Conservation (phyloP, 495 filamentous ascomycete species). For the Xylaria sp. region DNA sequence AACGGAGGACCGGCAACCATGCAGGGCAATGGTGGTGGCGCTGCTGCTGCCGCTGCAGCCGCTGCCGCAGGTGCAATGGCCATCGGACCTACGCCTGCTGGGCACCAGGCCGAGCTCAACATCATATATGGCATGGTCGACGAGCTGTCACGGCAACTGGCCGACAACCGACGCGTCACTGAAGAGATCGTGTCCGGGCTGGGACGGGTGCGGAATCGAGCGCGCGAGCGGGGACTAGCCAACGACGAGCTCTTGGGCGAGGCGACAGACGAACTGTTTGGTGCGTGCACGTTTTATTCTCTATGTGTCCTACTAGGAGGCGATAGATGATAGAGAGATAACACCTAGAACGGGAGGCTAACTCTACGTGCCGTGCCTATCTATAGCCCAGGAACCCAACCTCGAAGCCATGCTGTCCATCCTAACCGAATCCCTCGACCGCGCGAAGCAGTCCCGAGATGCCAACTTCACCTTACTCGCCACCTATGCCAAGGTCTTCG, state of each 20-base stretch:
- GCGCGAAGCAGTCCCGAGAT: conserved; percentile 56
- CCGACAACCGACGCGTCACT: conserved; percentile 78
- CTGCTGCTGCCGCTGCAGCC: conserved; percentile 51
- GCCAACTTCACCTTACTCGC: conserved; percentile 59
- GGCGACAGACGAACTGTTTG: conserved; percentile 56
- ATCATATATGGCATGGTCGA: conserved; percentile 84
- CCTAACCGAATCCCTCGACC: conserved; percentile 59
- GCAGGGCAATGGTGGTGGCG: conserved; percentile 60
- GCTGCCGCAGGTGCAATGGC: conserved; percentile 55
- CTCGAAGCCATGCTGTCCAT: conserved; percentile 60
- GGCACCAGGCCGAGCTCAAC: conserved; percentile 87
- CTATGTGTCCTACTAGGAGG: background rate
- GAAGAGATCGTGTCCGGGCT: conserved; percentile 74
- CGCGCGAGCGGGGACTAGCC: conserved; percentile 50
- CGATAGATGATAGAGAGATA: background rate
- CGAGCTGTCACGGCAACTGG: conserved; percentile 76
- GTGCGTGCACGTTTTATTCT: conserved; percentile 34
- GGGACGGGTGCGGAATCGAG: conserved; percentile 58
- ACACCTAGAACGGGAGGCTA: conserved; percentile 7
- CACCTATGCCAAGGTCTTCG: conserved; percentile 54
- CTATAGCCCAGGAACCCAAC: conserved; percentile 55
- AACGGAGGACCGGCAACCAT: conserved; percentile 40
- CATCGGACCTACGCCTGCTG: conserved; percentile 70
- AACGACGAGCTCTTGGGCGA: conserved; percentile 60
- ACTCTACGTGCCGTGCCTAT: conserved; percentile 18